These are phyloP conservation scores for Bretschneidera sinensis DNA, from an alignment of 345 rosid genomes.

Conservation along the genomic window DNA sequence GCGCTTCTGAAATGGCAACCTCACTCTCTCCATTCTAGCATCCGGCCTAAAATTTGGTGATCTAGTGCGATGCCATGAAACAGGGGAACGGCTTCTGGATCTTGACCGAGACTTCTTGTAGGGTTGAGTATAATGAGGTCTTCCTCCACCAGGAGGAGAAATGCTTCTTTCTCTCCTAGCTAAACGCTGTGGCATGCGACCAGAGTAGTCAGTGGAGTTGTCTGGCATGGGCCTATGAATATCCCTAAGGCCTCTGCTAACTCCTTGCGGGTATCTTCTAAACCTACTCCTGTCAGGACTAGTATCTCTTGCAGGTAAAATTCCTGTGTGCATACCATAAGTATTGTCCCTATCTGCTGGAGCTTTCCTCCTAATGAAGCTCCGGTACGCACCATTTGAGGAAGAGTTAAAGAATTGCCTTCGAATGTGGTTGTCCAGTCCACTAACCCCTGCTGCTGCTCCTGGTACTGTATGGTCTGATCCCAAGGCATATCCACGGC, in stretches of 20 bases:
- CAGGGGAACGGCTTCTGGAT: conserved; percentile 48
- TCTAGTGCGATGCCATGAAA: conserved; percentile 33
- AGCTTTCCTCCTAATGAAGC: conserved; percentile 22
- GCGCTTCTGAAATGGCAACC: conserved; percentile 39
- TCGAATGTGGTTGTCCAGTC: conserved; percentile 26
- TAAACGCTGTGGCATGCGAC: conserved; percentile 24
- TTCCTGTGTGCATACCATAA: conserved; percentile 19
- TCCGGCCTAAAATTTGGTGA: conserved; percentile 39
- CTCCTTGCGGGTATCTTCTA: conserved; percentile 28
- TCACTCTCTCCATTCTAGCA: conserved; percentile 30
- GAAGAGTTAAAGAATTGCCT: conserved; percentile 32
- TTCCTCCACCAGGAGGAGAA: conserved; percentile 33
- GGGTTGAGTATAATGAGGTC: conserved; percentile 23
- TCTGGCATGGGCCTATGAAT: conserved; percentile 26
- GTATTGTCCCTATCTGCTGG: conserved; percentile 25
- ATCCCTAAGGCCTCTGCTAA: conserved; percentile 26
- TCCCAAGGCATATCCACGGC: conserved; percentile 20
- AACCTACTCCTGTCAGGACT: conserved; percentile 34
- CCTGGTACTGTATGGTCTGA: conserved; percentile 26
- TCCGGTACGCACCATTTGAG: conserved; percentile 24
- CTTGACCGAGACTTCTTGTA: conserved; percentile 35
- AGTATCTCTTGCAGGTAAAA: conserved; percentile 22
- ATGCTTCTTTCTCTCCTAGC: conserved; percentile 44
- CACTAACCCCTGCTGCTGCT: conserved; percentile 15
- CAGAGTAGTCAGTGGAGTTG: conserved; percentile 24